Conservation (phyloP, 768 basidiomycete genomes). For the Grammothele lineata region DNA sequence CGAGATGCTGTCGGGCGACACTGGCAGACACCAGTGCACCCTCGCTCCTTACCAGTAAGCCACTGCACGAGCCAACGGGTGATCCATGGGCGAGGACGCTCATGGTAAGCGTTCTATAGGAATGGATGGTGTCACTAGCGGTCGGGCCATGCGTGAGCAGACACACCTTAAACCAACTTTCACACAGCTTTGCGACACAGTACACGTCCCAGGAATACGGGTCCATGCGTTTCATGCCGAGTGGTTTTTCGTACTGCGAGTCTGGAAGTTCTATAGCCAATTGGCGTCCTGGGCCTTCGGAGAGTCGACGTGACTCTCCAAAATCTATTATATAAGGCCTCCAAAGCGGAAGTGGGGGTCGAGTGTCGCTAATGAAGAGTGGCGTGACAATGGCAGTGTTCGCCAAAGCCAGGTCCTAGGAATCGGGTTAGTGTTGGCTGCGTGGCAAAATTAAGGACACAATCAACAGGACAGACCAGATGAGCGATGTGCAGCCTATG, state of each 20-base stretch:
- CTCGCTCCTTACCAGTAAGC: neutral
- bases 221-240: neutral
- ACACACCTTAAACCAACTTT: neutral
- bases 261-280: neutral
- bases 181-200: neutral
- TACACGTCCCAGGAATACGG: neutral
- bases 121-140: neutral
- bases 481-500: neutral
- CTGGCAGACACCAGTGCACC: neutral
- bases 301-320: neutral
- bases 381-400: neutral
- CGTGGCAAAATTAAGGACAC: neutral
- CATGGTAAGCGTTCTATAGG: neutral
- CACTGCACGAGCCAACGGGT: neutral
- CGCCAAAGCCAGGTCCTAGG: neutral
- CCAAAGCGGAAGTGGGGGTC: neutral
- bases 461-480: neutral
- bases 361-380: neutral
- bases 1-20: neutral
- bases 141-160: neutral
- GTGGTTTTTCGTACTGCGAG: neutral
- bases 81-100: neutral
- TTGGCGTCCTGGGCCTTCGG: neutral
- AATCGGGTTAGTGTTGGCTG: neutral
- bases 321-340: neutral